Conservation (phyloP, 2,329 filamentous ascomycete genomes). For the Talaromyces sp. region DNA sequence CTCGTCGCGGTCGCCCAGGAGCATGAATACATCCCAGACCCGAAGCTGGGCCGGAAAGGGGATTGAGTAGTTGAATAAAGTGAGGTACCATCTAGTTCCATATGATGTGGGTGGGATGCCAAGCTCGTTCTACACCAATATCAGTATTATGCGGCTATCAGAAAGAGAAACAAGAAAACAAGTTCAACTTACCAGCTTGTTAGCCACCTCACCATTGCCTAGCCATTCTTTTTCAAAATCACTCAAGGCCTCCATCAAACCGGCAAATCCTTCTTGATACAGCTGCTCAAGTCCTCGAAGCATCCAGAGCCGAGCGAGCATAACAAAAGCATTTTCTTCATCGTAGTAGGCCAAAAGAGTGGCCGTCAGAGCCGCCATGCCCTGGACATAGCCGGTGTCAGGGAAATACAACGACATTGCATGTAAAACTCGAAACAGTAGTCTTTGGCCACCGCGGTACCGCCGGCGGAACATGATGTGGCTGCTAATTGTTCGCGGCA, state of each 20-base stretch:
- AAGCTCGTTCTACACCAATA: constrained; percentile 56
- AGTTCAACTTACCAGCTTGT: constrained; percentile 62
- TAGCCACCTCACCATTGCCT: constrained; percentile 66
- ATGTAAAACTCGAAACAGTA: constrained; percentile 89
- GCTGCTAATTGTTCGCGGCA: constrained; percentile 86
- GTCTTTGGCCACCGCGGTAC: constrained; percentile 84
- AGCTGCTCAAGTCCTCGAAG: constrained; percentile 78
- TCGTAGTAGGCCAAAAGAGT: constrained; percentile 96
- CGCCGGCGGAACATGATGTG: constrained; percentile 96
- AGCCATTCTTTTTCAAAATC: constrained; percentile 87
- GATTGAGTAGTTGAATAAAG: constrained; percentile 93
- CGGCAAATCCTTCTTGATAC: constrained; percentile 77
- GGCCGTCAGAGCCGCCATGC: constrained; percentile 90
- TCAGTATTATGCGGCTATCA: constrained; percentile 6
- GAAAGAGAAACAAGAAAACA: neutral
- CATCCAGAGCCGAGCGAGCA: constrained; percentile 93
- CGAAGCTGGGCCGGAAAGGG: constrained; percentile 90
- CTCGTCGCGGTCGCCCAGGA: constrained; percentile 70
- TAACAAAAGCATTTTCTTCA: constrained; percentile 88
- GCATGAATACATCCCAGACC: constrained; percentile 97
- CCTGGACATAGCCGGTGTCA: constrained; percentile 90
- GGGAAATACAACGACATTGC: constrained; percentile 87
- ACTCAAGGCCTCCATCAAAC: constrained; percentile 75
- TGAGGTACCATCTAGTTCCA: constrained; percentile 94
- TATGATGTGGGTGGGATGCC: constrained; percentile 85